Conservation (phyloP, 257 asterid genomes). For the Linaria vulgaris region DNA sequence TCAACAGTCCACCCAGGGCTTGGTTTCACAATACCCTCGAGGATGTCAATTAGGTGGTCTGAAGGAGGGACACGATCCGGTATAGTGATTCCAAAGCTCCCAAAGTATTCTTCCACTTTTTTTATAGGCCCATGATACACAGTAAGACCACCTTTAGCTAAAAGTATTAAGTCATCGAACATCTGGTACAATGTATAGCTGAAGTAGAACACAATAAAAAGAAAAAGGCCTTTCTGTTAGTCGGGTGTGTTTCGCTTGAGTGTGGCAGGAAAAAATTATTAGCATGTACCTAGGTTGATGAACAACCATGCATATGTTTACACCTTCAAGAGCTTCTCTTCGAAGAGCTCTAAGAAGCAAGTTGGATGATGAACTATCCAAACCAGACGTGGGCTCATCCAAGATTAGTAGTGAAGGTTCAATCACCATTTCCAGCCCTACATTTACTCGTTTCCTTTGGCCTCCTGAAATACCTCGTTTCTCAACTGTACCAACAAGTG, state of each 20-base stretch:
- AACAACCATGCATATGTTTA: constrained; percentile 92
- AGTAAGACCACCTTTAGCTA: constrained; percentile 92
- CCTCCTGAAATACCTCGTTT: constrained; percentile 97
- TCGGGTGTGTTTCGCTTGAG: constrained; percentile 11
- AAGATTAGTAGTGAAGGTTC: constrained; percentile 90
- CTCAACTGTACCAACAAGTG: constrained; percentile 92
- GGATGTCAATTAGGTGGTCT: constrained; percentile 86
- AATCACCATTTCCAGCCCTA: constrained; percentile 94
- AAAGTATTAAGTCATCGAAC: constrained; percentile 91
- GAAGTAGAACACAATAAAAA: constrained; percentile 36
- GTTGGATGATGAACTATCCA: constrained; percentile 91
- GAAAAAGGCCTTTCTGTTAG: background rate
- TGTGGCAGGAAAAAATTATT: constrained; percentile 18
- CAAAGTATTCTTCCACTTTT: constrained; percentile 87
- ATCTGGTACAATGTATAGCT: constrained; percentile 89
- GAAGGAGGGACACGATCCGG: constrained; percentile 95
- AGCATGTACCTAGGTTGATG: constrained; percentile 86
- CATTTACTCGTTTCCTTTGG: constrained; percentile 93
- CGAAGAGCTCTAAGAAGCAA: constrained; percentile 90
- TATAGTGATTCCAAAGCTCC: constrained; percentile 62
- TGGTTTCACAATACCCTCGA: constrained; percentile 83
- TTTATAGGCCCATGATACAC: constrained; percentile 90
- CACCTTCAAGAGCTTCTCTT: constrained; percentile 98
- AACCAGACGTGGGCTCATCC: constrained; percentile 97
- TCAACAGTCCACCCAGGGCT: constrained; percentile 53